A percentile compares a stretch with the other conserved stretches of the same genome.
Conservation (phyloP, 2,329 filamentous ascomycete species). For the Trichoderma endophyticum region DNA sequence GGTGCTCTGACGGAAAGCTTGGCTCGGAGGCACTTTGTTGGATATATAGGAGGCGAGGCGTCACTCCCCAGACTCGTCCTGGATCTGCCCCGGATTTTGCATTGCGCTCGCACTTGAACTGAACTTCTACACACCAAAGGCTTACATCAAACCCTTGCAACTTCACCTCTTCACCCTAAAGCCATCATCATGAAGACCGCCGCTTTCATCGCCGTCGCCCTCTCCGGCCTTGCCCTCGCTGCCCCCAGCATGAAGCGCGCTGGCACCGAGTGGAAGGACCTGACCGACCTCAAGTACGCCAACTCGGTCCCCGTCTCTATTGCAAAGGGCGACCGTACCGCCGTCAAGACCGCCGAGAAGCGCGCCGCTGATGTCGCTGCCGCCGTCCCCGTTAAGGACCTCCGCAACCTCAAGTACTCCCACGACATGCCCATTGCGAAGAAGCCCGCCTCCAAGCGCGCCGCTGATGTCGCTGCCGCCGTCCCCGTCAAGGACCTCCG, state of each 20-base stretch:
- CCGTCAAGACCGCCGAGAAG: neutral
- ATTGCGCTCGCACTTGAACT: neutral
- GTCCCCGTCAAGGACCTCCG: constrained; percentile 8
- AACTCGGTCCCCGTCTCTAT: constrained; percentile 11
- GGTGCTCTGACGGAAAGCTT: neutral
- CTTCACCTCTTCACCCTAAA: neutral
- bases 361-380: neutral
- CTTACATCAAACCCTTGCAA: neutral
- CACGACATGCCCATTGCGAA: neutral
- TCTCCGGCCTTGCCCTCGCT: constrained; percentile 18
- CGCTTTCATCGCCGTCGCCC: constrained; percentile 13
- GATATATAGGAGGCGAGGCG: constrained; percentile 8
- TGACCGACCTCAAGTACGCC: constrained; percentile 10
- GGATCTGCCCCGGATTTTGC: constrained; percentile 11
- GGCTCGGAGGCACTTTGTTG: neutral
- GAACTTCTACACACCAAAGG: neutral
- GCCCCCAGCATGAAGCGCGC: constrained; percentile 1
- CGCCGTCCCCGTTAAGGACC: neutral
- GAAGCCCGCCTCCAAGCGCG: neutral
- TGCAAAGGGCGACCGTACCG: neutral
- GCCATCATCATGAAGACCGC: constrained; percentile 18
- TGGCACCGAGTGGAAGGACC: neutral
- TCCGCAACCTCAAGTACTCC: constrained; percentile 9
- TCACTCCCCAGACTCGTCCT: neutral
- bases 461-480: neutral